Evolutionary conservation across 805 yeast genomes (phyloP), one percentile per base, ranked within the genome.

Genomic region (Kurtzmaniella fragi): DNA sequence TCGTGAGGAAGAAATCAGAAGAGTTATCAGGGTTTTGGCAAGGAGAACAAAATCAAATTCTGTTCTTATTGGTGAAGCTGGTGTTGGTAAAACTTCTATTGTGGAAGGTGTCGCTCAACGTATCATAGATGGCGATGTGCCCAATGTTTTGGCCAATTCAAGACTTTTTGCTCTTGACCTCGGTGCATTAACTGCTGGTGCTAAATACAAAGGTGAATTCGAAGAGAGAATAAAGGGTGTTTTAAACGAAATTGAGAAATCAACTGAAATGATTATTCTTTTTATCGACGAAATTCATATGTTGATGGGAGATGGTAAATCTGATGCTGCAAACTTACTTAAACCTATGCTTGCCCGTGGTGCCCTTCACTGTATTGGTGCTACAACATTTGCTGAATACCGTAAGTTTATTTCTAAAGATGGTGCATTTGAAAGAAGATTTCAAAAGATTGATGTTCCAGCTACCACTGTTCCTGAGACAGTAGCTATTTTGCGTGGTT

Each of bases 221-320:
- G 99, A 93, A 71, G 99, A 93, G 70, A 82, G 99, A 68, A 76
- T 93, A 57, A 93, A 93, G 67, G 98, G 98, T 50, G 98, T 93
- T 25, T 73, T 93, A 58, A 88, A 82, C 58, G 99, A 93, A 55
- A 86, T 93, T 54, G 95, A 88, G 61, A 84, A 88, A 51, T 82
- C 95, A 1, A 81, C 82, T 53, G 84, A 79, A 35, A 75, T 89
- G 78, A 88, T 93, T 48, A 81, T 93, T 47, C 73, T 93, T 42
- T 93, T 93, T 70, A 86, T 93, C 53, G 99, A 93, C 67, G 99
- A 93, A 67, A 93, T 93, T 59, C 99, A 93, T 67, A 93, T 93
- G 97, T 78, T 93, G 50, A 93, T 93, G 99, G 99, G 99, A 53
- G 96, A 93, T 59, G 99, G 99, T 59, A 93, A 90, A 67, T 80